Evolutionary conservation across 192 early-diverging fungal species (phyloP), one percentile per base, ranked within the genome.

Genomic region (Phycomyces blakesleeanus): DNA sequence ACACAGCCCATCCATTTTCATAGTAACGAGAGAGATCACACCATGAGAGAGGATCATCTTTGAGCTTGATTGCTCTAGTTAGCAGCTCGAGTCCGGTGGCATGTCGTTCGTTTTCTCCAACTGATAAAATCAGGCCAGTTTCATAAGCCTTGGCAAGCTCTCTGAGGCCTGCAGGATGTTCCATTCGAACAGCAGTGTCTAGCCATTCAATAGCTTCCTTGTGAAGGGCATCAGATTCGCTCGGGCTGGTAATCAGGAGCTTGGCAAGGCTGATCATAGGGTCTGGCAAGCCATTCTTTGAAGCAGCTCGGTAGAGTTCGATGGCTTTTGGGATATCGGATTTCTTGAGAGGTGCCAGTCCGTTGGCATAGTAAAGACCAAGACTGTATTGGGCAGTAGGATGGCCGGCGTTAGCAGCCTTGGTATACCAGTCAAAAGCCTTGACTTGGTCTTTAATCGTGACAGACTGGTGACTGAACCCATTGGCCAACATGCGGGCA

Each of bases 1-100:
- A 21, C 25, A 79, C 77, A 27, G 55, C 65, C 34, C 60, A 44
- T 16, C 79, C 79, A 53, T 76, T 38, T 59, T 78, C 65, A 52
- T 72, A 74, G 49, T 61, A 66, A 26, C 51, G 62, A 15, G 63
- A 76, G 0, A 77, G 25, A 10, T 34, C 64, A 55, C 66, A 44
- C 52, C 58, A 42, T 5, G 76, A 71, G 21, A 57, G 47, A 18
- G 44, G 12, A 38, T 77, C 71, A 15, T 58, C 57, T 21, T 60
- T 70, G 20, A 63, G 44, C 44, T 47, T 60, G 29, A 62, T 68
- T n/a, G 76, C 68, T 49, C 68, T 70, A 14, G 55, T 40, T 29
- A 74, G 68, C 39, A 63, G 63, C 27, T 70, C 20, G 38, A 55
- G 59, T 3, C 65, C 74, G n/a, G 51, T 50, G 40, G 16, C n/a